A percentile compares a stretch with the other conserved stretches of the same genome.
Conservation (phyloP, 2,329 filamentous ascomycete genomes). For the Sclerotinia sclerotiorum region DNA sequence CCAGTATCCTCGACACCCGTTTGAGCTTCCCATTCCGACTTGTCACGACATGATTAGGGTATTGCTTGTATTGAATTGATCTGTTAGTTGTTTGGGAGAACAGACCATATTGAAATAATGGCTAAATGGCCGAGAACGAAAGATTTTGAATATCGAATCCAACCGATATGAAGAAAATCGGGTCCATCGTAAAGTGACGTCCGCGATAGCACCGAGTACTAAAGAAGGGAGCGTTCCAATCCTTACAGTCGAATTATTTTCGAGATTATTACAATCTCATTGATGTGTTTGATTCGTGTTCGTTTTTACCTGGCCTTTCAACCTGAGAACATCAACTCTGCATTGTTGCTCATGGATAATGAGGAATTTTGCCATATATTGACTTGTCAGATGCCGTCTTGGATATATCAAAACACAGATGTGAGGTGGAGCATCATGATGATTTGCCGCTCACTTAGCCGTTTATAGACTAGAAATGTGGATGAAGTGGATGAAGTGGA, state of each 20-base stretch:
- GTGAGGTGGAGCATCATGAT: background rate
- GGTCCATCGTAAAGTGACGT: constrained; percentile 9
- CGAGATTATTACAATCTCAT: background rate
- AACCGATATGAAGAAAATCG: constrained; percentile 21
- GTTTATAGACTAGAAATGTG: background rate
- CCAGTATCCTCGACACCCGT: background rate
- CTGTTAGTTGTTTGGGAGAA: background rate
- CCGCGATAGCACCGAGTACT: constrained; percentile 23
- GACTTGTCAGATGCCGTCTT: constrained; percentile 6
- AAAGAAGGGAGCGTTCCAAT: background rate
- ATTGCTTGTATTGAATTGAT: constrained; percentile 3
- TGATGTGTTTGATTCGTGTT: background rate
- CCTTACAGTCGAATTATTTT: background rate
- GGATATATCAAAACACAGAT: background rate
- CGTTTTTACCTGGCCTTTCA: background rate
- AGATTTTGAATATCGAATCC: background rate
- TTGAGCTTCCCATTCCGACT: background rate
- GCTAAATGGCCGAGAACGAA: constrained; percentile 8
- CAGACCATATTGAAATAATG: background rate
- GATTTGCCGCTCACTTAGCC: background rate
- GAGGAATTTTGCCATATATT: background rate
- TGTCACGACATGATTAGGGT: constrained; percentile 3
- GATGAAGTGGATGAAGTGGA: constrained; percentile 6
- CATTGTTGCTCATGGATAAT: background rate
- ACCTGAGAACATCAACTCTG: no score